Conservation (phyloP, 2,329 filamentous ascomycete species). For the Fusarium austroafricanum region DNA sequence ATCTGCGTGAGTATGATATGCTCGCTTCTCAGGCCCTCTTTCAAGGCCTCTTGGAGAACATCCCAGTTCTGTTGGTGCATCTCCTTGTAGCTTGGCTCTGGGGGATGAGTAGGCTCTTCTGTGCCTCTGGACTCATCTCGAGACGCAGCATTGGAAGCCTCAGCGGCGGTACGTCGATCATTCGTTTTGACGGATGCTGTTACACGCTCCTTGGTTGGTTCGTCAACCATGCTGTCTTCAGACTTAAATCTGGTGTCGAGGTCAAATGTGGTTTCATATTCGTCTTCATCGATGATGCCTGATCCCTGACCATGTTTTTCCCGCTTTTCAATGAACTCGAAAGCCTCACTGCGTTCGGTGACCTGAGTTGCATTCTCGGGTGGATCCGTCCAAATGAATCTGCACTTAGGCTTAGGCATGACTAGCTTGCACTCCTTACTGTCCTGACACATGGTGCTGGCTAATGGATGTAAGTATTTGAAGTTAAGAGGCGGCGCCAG, state of each 20-base stretch:
- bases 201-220: too few relatives aligned
- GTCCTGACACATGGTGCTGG: background rate
- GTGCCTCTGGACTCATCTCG: background rate
- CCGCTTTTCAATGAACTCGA: background rate
- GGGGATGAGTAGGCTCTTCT: background rate
- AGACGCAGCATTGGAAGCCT: too few relatives aligned
- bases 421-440: too few relatives aligned
- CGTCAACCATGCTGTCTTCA: too few relatives aligned
- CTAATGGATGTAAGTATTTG: background rate
- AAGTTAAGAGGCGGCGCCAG: background rate
- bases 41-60: background rate
- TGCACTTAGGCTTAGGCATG: background rate
- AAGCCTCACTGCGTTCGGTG: background rate
- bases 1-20: too few relatives aligned
- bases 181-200: too few relatives aligned
- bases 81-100: background rate
- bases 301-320: background rate
- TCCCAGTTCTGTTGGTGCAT: background rate
- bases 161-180: too few relatives aligned
- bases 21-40: too few relatives aligned
- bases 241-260: too few relatives aligned
- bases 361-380: too few relatives aligned
- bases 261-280: too few relatives aligned
- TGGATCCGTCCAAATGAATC: background rate
- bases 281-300: too few relatives aligned